Conservation (phyloP, 805 yeast genomes). For the Cyberlindnera lachancei region DNA sequence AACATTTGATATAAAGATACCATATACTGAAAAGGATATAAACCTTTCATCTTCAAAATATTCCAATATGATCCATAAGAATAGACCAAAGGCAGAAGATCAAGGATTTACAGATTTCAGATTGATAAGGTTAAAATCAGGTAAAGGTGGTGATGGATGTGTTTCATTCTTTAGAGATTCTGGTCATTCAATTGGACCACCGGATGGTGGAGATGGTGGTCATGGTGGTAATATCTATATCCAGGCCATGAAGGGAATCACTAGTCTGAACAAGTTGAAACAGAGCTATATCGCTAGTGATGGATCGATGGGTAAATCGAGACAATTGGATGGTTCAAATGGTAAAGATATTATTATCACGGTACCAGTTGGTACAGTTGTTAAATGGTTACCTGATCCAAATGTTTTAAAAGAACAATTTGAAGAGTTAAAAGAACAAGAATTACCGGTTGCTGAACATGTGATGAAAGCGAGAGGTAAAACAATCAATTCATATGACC, state of each 20-base stretch:
- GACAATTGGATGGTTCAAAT: slow-evolving; percentile 78
- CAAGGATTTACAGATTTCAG: slow-evolving; percentile 56
- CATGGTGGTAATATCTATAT: slow-evolving; percentile 83
- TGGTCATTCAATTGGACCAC: slow-evolving; percentile 81
- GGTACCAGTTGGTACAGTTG: slow-evolving; percentile 87
- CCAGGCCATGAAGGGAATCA: slow-evolving; percentile 66
- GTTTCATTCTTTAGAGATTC: slow-evolving; percentile 86
- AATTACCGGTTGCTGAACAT: too few relatives aligned
- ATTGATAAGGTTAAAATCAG: slow-evolving; percentile 60
- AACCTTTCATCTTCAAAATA: slow-evolving; percentile 34
- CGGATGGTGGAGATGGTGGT: slow-evolving; percentile 99
- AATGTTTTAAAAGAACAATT: slow-evolving; percentile 26
- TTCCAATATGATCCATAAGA: slow-evolving; percentile 26
- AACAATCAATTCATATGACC: slow-evolving; percentile 23
- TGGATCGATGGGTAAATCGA: slow-evolving; percentile 66
- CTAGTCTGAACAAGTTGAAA: slow-evolving; percentile 63
- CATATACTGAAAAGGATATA: slow-evolving; percentile 7
- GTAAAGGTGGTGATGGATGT: slow-evolving; percentile 84
- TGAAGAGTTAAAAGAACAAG: slow-evolving; percentile 4
- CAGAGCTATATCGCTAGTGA: slow-evolving; percentile 62
- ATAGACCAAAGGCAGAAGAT: slow-evolving; percentile 37
- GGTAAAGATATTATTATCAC: slow-evolving; percentile 76
- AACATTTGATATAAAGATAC: slow-evolving; percentile 6
- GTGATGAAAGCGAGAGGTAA: slow-evolving; percentile 28
- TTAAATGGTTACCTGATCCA: slow-evolving; percentile 82